Evolutionary conservation across 352 stramenopile genomes (phyloP), one percentile per base, ranked within the genome.

Genomic region (Phytophthora pisi): DNA sequence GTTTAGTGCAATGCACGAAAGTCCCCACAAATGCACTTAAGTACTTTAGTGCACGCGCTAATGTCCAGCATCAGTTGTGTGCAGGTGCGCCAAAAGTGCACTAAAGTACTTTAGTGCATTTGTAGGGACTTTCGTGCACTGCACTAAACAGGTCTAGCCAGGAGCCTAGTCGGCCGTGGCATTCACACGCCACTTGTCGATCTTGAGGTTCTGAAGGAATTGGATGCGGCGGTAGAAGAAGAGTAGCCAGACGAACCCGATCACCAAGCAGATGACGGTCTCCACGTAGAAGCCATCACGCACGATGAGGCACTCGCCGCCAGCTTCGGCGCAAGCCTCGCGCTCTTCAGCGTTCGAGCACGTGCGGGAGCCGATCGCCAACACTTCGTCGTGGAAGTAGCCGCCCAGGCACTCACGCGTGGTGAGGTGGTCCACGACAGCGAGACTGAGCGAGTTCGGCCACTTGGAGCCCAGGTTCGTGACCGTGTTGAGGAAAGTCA

Each of bases 401-500:
- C 82, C 82, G n/a, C 79, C 83, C 30, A 93, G 78, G 52, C 88
- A 96, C 61, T 94, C 80, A 16, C 86, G 85, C 16, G 84, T 94
- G 24, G 86, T 93, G 23, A 95, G 70, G 56, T 86, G 85, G 59
- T 96, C 88, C 20, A 96, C 88, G n/a, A 90, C 72, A 2, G 82
- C 85, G 13, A 96, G 78, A 43, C 85, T 94, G 46, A 96, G 68
- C 45, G 88, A 96, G 69, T 95, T 96, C 18, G 88, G 88, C 88
- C 88, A 96, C 82, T 98, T 99, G 56, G 88, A 95, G 46, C 97
- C 98, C 15, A 99, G 70, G 79, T 99, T 99, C 45, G 95, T 95
- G 67, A 99, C 91, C 5, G 98, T 99, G 75, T 99, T 99, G 47
- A 99, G 86, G 55, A 99, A 95, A 31, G 98, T 99, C 98, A 99